Base-by-base conservation (phyloP, 345 rosid species). In the Euphorbia tirucalli region DNA sequence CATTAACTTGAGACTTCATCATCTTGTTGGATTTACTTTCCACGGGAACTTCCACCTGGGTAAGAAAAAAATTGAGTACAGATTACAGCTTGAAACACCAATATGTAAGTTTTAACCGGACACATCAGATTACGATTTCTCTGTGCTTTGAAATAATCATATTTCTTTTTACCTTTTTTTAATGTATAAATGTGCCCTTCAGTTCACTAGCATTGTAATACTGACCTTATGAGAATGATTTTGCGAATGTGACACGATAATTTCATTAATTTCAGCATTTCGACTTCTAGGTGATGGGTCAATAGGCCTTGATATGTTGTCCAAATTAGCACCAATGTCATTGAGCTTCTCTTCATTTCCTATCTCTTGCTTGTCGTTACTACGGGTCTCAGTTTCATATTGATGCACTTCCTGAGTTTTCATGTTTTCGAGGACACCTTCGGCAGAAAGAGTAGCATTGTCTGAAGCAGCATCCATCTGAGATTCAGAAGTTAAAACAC, bases 161-260 rank as follows among this genome's bases (percentile, higher is more conserved):
- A n/a, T n/a, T n/a, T n/a, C n/a, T n/a, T n/a, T 43, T 9, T 41
- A 8, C 1, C 18, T 3, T 52, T 52, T 4, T 66, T 30, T 50
- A 10, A 50, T 67, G 3, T 15, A 39, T 25, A 8, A n/a, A 39
- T 50, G 32, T 32, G 49, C n/a, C 11, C 22, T 39, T 24, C 7
- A 69, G 44, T 41, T 5, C 9, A 41, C 30, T 54, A 54, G 54
- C 56, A 48, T 63, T 30, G 39, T 60, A 72, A 49, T 8, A 11
- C 76, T 13, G 19, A 84, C 90, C 90, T 80, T 76, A 7, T 78
- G 74, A 71, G 85, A 75, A 59, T 55, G 71, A 66, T 68, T 69
- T 28, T 48, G 71, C 60, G 0, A 27, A 60, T 22, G 61, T 30
- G 69, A 70, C 19, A 72, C 69, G 50, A 61, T 56, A 27, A 68